Evolutionary conservation across 129 eudicot genomes (phyloP).

Genomic region (Centaurea solstitialis): DNA sequence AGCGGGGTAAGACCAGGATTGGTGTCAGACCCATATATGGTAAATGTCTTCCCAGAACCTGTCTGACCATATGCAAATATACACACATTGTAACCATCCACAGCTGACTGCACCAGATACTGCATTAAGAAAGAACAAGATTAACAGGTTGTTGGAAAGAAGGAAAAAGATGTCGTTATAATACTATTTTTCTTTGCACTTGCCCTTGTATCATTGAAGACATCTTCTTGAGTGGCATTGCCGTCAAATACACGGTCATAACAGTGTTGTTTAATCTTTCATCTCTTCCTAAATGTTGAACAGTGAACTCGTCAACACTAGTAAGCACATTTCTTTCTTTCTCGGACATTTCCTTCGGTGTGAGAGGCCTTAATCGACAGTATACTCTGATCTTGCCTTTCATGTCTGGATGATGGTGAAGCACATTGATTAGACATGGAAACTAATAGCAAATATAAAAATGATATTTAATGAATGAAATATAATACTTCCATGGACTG

Average conservation of each 20-base stretch:
- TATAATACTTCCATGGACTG: background rate
- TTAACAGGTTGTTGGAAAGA: background rate
- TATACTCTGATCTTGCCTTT: conserved; percentile 96
- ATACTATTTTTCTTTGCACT: conserved; percentile 2
- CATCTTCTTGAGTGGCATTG: conserved; percentile 77
- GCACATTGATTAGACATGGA: background rate
- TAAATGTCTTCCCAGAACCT: conserved; percentile 97
- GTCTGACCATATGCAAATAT: conserved; percentile 99
- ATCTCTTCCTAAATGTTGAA: conserved; percentile 88
- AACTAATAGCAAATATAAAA: background rate
- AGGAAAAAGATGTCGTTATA: background rate
- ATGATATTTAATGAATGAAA: background rate
- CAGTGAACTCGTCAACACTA: conserved; percentile 85
- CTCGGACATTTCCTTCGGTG: conserved; percentile 64
- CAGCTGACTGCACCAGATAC: conserved; percentile 99
- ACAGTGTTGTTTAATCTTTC: conserved; percentile 79
- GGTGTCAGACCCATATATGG: conserved; percentile 87
- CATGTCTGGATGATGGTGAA: conserved; percentile 58
- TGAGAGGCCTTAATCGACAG: conserved; percentile 89
- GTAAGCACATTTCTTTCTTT: conserved; percentile 60
- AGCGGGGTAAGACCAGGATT: conserved; percentile 98
- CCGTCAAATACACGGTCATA: conserved; percentile 95
- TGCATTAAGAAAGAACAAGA: conserved; percentile 33
- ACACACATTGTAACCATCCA: conserved; percentile 95
- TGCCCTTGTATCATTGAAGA: conserved; percentile 93